A percentile compares a stretch with the other conserved stretches of the same genome.
Evolutionary conservation across 78 protist species (phyloP).

Genomic region (Dictyostelium purpureum): DNA sequence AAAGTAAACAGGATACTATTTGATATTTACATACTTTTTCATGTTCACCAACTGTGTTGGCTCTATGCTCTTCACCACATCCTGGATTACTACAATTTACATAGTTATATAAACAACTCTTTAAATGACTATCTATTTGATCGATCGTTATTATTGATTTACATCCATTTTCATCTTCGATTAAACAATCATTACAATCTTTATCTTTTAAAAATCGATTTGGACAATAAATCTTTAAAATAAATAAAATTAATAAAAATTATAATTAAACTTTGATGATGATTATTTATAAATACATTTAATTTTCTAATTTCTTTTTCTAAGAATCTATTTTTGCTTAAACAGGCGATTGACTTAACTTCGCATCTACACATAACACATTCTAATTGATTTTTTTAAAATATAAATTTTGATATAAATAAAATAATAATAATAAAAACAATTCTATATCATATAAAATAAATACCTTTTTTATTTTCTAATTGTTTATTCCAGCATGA

Average conservation of each 20-base stretch:
- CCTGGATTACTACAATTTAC: neutral
- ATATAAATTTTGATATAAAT: too few species aligned
- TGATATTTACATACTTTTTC: neutral
- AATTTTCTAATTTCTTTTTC: slow-evolving; percentile 12
- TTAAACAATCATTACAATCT: neutral
- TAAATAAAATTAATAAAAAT: too few species aligned
- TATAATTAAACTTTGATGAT: too few species aligned
- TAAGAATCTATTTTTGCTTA: neutral
- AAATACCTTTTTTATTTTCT: too few species aligned
- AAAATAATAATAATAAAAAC: too few species aligned
- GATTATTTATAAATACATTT: too few species aligned
- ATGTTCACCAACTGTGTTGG: neutral
- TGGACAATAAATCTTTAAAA: too few species aligned
- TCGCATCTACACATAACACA: neutral
- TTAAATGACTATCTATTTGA: neutral
- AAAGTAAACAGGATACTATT: neutral
- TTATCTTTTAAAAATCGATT: neutral
- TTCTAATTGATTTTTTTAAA: too few species aligned
- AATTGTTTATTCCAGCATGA: too few species aligned
- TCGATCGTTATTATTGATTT: neutral
- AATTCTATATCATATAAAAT: too few species aligned
- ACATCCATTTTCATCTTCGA: neutral
- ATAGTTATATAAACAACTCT: neutral
- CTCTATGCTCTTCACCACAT: neutral
- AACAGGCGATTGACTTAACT: neutral